Conservation (phyloP, 2,329 filamentous ascomycete species). For the Calonectria pseudoturangicola region DNA sequence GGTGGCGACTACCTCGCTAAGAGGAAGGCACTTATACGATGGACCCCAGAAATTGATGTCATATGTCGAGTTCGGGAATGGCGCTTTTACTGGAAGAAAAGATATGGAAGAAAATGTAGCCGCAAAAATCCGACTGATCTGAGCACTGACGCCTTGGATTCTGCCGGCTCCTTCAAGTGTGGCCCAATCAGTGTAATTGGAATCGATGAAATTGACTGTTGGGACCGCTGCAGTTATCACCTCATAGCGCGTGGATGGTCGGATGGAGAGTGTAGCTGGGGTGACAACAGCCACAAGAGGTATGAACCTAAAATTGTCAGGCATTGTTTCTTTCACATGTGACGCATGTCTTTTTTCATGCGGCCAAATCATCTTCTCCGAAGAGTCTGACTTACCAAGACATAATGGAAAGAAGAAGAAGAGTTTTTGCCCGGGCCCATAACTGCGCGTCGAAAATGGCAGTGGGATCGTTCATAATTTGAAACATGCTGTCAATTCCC, state of each 20-base stretch:
- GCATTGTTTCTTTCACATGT: too few species aligned
- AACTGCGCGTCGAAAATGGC: constrained; percentile 5
- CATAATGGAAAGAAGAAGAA: constrained; percentile 1
- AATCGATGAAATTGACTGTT: background rate
- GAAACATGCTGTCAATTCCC: constrained; percentile 20
- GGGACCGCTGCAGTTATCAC: background rate
- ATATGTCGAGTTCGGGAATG: background rate
- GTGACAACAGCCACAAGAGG: background rate
- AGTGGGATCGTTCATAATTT: constrained; percentile 11
- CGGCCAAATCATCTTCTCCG: too few species aligned
- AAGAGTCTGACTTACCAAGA: background rate
- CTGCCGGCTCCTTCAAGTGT: background rate
- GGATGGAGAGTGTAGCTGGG: background rate
- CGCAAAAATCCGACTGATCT: constrained; percentile 1
- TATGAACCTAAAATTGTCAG: background rate
- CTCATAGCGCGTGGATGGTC: background rate
- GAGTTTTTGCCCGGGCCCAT: background rate
- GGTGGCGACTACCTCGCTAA: background rate
- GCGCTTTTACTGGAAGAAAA: background rate
- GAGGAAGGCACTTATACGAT: background rate
- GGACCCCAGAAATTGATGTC: background rate
- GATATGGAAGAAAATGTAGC: background rate
- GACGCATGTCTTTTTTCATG: too few species aligned
- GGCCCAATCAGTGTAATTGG: background rate
- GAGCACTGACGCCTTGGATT: background rate